Evolutionary conservation across 2,329 filamentous ascomycete genomes (phyloP).

Genomic region (Diaporthe helianthi): DNA sequence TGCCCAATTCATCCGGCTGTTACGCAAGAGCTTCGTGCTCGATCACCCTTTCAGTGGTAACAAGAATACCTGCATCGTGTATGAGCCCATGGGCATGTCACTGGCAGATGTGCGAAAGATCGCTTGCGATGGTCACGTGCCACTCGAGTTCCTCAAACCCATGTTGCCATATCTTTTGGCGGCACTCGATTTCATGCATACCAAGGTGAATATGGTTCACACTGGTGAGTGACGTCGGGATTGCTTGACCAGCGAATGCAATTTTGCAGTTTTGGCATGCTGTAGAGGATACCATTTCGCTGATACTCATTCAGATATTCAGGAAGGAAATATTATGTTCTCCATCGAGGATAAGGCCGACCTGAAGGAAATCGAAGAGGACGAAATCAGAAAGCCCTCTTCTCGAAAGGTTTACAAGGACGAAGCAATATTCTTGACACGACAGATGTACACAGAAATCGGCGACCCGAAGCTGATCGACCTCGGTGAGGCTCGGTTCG

Average conservation of each 20-base stretch:
- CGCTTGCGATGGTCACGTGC: background rate
- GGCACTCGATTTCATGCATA: background rate
- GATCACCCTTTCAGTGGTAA: background rate
- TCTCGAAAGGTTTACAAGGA: background rate
- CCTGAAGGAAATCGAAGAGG: background rate
- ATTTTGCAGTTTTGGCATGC: background rate
- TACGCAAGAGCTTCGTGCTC: background rate
- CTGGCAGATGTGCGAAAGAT: background rate
- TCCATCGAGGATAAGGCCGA: background rate
- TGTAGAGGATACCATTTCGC: too few species aligned
- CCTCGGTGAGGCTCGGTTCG: background rate
- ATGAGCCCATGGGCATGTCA: background rate
- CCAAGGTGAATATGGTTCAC: background rate
- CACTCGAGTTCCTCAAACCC: background rate
- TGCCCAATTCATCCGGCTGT: background rate
- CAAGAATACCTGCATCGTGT: background rate
- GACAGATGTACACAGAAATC: background rate
- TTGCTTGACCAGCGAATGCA: too few species aligned
- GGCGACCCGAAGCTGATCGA: background rate
- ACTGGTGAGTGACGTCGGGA: background rate
- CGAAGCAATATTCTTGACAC: background rate
- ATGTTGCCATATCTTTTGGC: background rate
- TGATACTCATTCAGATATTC: background rate
- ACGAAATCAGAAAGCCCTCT: background rate
- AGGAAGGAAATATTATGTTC: slow-evolving; percentile 4